These are phyloP conservation scores for Phytophthora fragariaefolia DNA, from an alignment of 352 stramenopile genomes.

Conservation along the genomic window DNA sequence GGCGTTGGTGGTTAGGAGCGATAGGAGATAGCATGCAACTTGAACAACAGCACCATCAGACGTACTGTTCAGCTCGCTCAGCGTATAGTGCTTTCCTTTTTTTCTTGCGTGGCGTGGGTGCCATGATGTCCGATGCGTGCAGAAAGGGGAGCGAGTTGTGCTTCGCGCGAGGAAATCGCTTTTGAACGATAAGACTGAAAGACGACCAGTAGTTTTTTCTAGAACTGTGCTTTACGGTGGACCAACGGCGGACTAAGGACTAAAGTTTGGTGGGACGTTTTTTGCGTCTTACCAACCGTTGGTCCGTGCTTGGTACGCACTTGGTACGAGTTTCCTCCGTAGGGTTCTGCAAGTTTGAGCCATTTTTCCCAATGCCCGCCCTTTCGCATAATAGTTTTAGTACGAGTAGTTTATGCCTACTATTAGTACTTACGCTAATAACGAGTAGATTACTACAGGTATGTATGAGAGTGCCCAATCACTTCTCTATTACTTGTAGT, in stretches of 20 bases:
- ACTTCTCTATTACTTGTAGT: too few relatives aligned
- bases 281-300: background rate
- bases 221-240: background rate
- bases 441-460: too few relatives aligned
- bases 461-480: too few relatives aligned
- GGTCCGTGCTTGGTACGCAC: background rate
- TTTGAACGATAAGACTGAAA: background rate
- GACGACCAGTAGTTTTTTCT: background rate
- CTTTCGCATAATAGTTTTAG: too few relatives aligned
- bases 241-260: background rate
- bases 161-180: background rate
- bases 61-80: background rate
- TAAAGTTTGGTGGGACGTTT: background rate
- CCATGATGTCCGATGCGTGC: background rate
- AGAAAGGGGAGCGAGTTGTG: background rate
- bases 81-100: background rate
- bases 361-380: too few relatives aligned
- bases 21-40: background rate
- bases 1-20: background rate
- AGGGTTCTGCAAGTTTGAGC: background rate
- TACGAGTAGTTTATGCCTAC: too few relatives aligned
- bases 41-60: background rate
- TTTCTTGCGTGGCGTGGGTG: background rate
- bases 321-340: background rate
- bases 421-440: too few relatives aligned